Evolutionary conservation across 2,329 filamentous ascomycete species (phyloP), one percentile per base, ranked within the genome.

Genomic region (Aspergillus sp.): DNA sequence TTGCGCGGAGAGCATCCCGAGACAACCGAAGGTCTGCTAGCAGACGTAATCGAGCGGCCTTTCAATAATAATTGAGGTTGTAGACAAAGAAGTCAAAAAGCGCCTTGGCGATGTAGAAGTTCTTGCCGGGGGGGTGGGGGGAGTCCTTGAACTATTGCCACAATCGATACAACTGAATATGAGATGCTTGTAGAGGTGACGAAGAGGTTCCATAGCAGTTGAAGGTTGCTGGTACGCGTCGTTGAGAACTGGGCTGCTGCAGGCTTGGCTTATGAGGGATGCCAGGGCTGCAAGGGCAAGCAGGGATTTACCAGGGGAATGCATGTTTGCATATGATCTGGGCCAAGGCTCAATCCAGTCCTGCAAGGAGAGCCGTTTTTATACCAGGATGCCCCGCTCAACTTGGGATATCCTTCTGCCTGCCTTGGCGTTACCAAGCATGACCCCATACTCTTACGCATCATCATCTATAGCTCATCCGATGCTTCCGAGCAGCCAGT

Each of bases 181-280:
- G 30, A 34, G 30, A 34, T 34, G 3, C 30, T 34, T 34, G 30
- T 34, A 34, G 30, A 34, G 30, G 30, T 34, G 30, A 34, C 30
- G 30, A 34, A 34, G 30, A 34, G 30, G 30, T 34, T 34, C 30
- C 30, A 3, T 34, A 34, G 30, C 30, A 34, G 30, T 34, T 34
- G 30, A 34, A 34, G 30, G 30, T 34, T 34, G 57, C 38, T 59
- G 57, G n/a, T 59, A 59, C 3, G 38, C 57, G 9, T 59, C 57
- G 28, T 53, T 59, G 7, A 50, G 48, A 3, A 59, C 57, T 6
- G 57, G 57, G 48, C 53, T 45, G 9, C 52, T 46, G 8, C 56
- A 34, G 13, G 23, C 45, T 4, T 38, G 22, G n/a, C 38, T 15
- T 41, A 41, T 17, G 34, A 13, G 11, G 34, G 34, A 41, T 41